A percentile compares a stretch with the other conserved stretches of the same genome.
Evolutionary conservation across 192 early-diverging fungal genomes (phyloP).

Genomic region (Cladochytrium replicatum): DNA sequence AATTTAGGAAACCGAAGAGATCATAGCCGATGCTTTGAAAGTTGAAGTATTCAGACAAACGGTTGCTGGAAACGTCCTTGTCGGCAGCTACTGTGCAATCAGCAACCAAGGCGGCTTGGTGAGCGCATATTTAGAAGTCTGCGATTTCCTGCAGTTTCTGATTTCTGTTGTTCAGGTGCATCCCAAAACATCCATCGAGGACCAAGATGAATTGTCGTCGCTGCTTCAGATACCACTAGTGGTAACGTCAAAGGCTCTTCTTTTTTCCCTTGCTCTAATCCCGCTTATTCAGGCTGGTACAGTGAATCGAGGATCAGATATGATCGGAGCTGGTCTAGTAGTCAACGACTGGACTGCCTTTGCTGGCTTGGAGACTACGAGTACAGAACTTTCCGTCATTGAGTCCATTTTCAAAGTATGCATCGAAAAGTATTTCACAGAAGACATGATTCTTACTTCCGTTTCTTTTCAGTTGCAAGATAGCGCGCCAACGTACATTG

Average conservation of each 20-base stretch:
- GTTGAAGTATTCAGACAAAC: slow-evolving; percentile 99
- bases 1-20: slow-evolving; percentile 87
- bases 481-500: slow-evolving; percentile 77
- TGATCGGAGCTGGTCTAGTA: slow-evolving; percentile 92
- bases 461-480: slow-evolving; percentile 57
- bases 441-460: background rate
- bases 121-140: slow-evolving; percentile 4
- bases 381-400: slow-evolving; percentile 92
- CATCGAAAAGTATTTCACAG: no score
- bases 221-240: slow-evolving; percentile 94
- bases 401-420: slow-evolving; percentile 89
- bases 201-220: slow-evolving; percentile 95
- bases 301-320: slow-evolving; percentile 95
- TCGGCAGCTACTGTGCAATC: slow-evolving; percentile 89
- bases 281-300: slow-evolving; percentile 71
- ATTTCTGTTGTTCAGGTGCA: slow-evolving; percentile 41
- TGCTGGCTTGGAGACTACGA: slow-evolving; percentile 91
- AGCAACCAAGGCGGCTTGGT: slow-evolving; percentile 97
- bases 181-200: slow-evolving; percentile 88
- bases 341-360: slow-evolving; percentile 99
- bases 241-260: slow-evolving; percentile 8
- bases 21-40: slow-evolving; percentile 94
- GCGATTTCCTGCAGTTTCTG: background rate
- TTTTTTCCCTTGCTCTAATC: background rate
- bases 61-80: slow-evolving; percentile 92